Evolutionary conservation across 2,329 filamentous ascomycete species (phyloP).

Genomic region (Ambrosiella cleistominuta): DNA sequence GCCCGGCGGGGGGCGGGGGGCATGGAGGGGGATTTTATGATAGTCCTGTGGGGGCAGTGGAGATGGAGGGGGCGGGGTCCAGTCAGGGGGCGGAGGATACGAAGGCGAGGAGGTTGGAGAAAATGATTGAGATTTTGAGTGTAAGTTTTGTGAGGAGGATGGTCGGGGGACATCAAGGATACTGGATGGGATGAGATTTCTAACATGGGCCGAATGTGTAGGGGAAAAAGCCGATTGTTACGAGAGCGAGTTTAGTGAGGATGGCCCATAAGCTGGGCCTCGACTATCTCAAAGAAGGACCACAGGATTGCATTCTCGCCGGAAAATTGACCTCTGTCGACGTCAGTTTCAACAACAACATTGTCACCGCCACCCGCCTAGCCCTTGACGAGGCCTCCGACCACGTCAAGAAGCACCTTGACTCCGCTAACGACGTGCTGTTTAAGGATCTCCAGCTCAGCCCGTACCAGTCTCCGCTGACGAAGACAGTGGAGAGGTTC

Average conservation of each 20-base stretch:
- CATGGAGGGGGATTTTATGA: background rate
- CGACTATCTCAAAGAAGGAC: slow-evolving; percentile 26
- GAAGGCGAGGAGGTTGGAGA: slow-evolving; percentile 34
- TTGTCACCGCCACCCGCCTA: slow-evolving; percentile 45
- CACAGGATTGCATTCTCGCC: slow-evolving; percentile 18
- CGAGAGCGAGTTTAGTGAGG: slow-evolving; percentile 57
- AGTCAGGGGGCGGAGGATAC: slow-evolving; percentile 32
- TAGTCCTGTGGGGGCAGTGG: background rate
- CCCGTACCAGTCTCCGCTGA: slow-evolving; percentile 44
- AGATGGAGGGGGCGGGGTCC: background rate
- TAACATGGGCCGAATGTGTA: slow-evolving; percentile 14
- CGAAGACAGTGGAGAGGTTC: slow-evolving; percentile 54
- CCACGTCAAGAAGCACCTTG: slow-evolving; percentile 41
- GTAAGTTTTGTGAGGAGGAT: slow-evolving; percentile 20
- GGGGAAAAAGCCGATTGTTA: slow-evolving; percentile 45
- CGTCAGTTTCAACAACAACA: slow-evolving; percentile 41
- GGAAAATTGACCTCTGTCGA: slow-evolving; percentile 24
- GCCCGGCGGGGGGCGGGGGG: slow-evolving; percentile 24
- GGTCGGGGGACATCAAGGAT: background rate
- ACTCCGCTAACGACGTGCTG: slow-evolving; percentile 47
- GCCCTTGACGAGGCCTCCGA: slow-evolving; percentile 42
- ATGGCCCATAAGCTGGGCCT: slow-evolving; percentile 50
- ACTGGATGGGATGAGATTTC: background rate
- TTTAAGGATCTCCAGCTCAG: slow-evolving; percentile 44
- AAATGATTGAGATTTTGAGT: slow-evolving; percentile 31